Evolutionary conservation across 1,284 basidiomycete genomes (phyloP).

Genomic region (Cystobasidium pallidum): DNA sequence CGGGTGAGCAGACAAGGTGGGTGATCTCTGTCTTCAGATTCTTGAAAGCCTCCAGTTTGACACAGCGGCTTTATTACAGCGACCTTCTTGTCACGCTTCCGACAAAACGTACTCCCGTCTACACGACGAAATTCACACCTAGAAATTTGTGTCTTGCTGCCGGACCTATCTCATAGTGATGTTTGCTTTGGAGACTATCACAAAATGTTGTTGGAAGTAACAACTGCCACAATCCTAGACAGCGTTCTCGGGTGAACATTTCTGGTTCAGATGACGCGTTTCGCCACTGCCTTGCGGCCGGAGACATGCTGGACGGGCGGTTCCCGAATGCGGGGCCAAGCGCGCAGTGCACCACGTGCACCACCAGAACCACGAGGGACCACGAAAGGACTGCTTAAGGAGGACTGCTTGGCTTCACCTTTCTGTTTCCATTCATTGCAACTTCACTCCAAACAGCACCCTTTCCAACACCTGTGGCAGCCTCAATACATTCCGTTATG

Average conservation of each 20-base stretch:
- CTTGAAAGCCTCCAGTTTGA: too few species aligned
- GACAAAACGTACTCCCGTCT: slow-evolving; percentile 92
- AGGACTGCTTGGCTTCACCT: not conserved
- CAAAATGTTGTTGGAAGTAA: too few species aligned
- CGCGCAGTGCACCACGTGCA: not conserved
- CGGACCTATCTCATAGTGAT: slow-evolving; percentile 59
- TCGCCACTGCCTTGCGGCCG: not conserved
- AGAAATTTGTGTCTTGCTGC: slow-evolving; percentile 90
- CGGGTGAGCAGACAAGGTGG: slow-evolving; percentile 60
- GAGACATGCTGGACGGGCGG: not conserved
- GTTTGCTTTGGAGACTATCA: not conserved
- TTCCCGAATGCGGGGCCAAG: slow-evolving; percentile 15
- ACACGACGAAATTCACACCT: slow-evolving; percentile 89
- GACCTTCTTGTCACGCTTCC: slow-evolving; percentile 89
- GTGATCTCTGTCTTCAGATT: not conserved
- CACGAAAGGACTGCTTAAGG: too few species aligned
- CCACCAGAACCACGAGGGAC: too few species aligned
- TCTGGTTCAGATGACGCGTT: not conserved
- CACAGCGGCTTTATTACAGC: not conserved
- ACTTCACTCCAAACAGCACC: too few species aligned
- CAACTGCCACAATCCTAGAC: too few species aligned
- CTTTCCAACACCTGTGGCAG: not conserved
- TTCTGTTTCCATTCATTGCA: not conserved
- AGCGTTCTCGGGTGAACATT: slow-evolving; percentile 2
- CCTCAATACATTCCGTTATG: not conserved